Base-by-base conservation (phyloP, 2,329 filamentous ascomycete species). In the Incumbomyces delicatus region DNA sequence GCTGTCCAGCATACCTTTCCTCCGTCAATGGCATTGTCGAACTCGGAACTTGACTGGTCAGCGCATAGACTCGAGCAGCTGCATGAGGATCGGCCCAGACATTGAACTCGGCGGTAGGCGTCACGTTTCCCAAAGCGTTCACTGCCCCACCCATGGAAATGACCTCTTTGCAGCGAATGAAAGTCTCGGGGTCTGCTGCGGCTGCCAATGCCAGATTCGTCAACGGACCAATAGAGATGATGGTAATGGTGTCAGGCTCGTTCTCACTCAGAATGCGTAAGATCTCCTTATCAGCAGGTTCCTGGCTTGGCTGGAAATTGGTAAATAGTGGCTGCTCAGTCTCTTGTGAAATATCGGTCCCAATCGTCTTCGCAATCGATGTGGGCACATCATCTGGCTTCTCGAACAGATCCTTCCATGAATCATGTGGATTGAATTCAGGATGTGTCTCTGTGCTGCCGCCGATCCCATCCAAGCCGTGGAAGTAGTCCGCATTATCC, bases 91-190 rank as follows among this genome's bases (percentile, higher is more conserved):
- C 94, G 48, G 92, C 89, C 60, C 87, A 94, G 48, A 84, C 85
- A 71, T 98, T 98, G 76, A 98, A 98, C 64, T 98, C 92, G 52
- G 86, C 87, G 11, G 83, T 78, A 1, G 92, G 90, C 0, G 77
- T 82, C 54, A 81, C 80, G 64, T 98, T 98, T 56, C 92, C 92
- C 42, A 81, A 76, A 37, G 80, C 69, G 49, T 85, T 74, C 45
- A 98, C 77, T 18, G 86, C 82, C 50, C 92, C 92, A 49, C 90
- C 92, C 92, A 98, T 98, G 39, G 95, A 85, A 3, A 95, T 83
- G 2, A 98, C 77, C 65, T 96, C 88, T 64, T 94, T 94, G 41
- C 81, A 86, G 36, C 81, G 80, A 46, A 98, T 73, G 64, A 98
- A 95, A 0, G 88, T 83, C 64, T 90, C 87, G 0, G 89, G 83